Evolutionary conservation across 345 rosid genomes (phyloP).

Genomic region (Eucalyptus victrix): DNA sequence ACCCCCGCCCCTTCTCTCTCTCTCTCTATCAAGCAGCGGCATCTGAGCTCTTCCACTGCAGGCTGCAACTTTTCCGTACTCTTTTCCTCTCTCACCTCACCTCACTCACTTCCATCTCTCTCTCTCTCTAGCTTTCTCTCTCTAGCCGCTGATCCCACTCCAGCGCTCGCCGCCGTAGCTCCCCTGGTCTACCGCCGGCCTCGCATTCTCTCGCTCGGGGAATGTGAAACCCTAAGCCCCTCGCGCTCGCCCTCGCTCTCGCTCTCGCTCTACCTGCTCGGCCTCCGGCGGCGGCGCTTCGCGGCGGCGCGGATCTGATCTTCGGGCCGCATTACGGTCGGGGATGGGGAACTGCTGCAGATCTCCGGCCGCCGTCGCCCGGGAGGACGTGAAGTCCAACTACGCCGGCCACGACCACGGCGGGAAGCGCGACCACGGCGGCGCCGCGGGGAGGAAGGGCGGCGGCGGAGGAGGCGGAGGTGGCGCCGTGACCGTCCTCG

Average conservation of each 20-base stretch:
- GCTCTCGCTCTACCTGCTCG: neutral
- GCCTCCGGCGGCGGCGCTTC: neutral
- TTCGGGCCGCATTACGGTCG: neutral
- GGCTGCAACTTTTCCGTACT: neutral
- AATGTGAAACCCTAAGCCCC: neutral
- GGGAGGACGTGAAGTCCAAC: slow-evolving; percentile 92
- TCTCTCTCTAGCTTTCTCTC: neutral
- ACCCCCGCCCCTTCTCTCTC: neutral
- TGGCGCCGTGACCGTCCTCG: slow-evolving; percentile 59
- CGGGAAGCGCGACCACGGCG: slow-evolving; percentile 30
- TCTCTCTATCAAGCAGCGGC: neutral
- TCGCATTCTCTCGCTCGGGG: neutral
- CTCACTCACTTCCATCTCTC: neutral
- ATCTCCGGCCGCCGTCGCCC: slow-evolving; percentile 98
- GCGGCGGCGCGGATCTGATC: neutral
- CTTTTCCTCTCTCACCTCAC: neutral
- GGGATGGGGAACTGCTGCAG: slow-evolving; percentile 98
- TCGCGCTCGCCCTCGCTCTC: neutral
- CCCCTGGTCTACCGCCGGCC: neutral
- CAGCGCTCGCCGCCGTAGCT: neutral
- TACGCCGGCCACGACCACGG: slow-evolving; percentile 44
- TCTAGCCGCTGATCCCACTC: neutral
- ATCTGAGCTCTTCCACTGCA: neutral
- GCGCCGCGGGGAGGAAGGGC: slow-evolving; percentile 14
- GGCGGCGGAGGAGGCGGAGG: slow-evolving; percentile 41